Percentiles rank a stretch among this genome's conserved stretches.
phyloP scores from a whole-genome alignment of 2,329 filamentous ascomycete genomes.

The Aurifilum marmelostoma region DNA sequence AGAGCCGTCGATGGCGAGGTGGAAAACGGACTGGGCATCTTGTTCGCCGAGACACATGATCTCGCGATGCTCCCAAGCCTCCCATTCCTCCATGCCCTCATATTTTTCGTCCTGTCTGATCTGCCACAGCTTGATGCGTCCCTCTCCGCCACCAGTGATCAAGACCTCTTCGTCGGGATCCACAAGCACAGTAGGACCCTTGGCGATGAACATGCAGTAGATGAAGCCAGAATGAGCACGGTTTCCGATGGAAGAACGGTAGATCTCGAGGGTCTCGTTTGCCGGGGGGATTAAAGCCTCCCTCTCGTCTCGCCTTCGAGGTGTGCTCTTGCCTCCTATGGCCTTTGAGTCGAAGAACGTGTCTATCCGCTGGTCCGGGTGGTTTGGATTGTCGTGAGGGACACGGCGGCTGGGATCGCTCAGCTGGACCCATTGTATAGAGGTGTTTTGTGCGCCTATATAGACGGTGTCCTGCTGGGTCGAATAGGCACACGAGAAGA shows the following conservation, averaged over 20 bases:
- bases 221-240: slow-evolving; percentile 97
- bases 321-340: slow-evolving; percentile 79
- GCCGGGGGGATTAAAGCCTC: slow-evolving; percentile 58
- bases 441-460: slow-evolving; percentile 90
- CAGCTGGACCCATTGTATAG: slow-evolving; percentile 89
- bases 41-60: slow-evolving; percentile 67
- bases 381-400: slow-evolving; percentile 65
- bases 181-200: slow-evolving; percentile 67
- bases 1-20: slow-evolving; percentile 82
- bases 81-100: slow-evolving; percentile 64
- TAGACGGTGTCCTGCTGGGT: slow-evolving; percentile 79
- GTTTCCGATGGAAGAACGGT: slow-evolving; percentile 76
- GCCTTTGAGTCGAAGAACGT: slow-evolving; percentile 92
- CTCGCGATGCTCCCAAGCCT: slow-evolving; percentile 29
- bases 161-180: slow-evolving; percentile 78
- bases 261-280: slow-evolving; percentile 73
- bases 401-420: slow-evolving; percentile 64
- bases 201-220: slow-evolving; percentile 90
- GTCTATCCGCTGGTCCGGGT: slow-evolving; percentile 78
- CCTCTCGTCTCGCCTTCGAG: slow-evolving; percentile 66
- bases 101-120: slow-evolving; percentile 56
- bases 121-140: slow-evolving; percentile 92
- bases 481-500: slow-evolving; percentile 94
- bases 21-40: slow-evolving; percentile 67
- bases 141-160: slow-evolving; percentile 90